A percentile compares a stretch with the other conserved stretches of the same genome.
Conservation (phyloP, 108 stramenopile genomes). For the Stephanodiscus triporus region DNA sequence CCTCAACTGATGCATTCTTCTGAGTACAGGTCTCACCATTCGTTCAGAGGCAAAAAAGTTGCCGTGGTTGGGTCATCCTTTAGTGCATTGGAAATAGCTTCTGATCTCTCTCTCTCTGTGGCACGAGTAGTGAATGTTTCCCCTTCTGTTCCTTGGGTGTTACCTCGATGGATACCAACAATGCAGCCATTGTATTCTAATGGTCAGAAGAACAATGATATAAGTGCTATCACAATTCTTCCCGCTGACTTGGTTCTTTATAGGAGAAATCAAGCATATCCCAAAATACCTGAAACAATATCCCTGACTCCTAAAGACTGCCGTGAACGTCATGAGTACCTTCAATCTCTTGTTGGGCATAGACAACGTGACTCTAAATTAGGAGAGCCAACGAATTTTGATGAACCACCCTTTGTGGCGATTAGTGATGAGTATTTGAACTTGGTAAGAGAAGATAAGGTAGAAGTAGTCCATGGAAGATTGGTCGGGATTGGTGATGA, state of each 20-base stretch:
- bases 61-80: conserved; percentile 67
- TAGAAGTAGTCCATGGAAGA: conserved; percentile 59
- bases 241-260: conserved; percentile 67
- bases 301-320: conserved; percentile 42
- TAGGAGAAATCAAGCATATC: conserved; percentile 46
- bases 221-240: conserved; percentile 41
- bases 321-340: conserved; percentile 33
- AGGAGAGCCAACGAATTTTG: conserved; percentile 56
- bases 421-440: conserved; percentile 71
- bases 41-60: conserved; percentile 51
- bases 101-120: conserved; percentile 56
- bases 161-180: conserved; percentile 62
- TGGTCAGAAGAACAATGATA: background rate
- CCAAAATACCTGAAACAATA: conserved; percentile 43
- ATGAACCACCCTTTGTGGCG: conserved; percentile 55
- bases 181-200: conserved; percentile 28
- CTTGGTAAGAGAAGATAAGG: conserved; percentile 51
- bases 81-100: conserved; percentile 69
- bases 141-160: conserved; percentile 67
- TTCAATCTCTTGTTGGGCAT: conserved; percentile 49
- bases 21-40: conserved; percentile 37
- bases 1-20: conserved; percentile 59
- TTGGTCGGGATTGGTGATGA: conserved; percentile 47
- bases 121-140: conserved; percentile 55
- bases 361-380: conserved; percentile 51